Evolutionary conservation across 352 stramenopile species (phyloP).

Genomic region (Pythium volutum): DNA sequence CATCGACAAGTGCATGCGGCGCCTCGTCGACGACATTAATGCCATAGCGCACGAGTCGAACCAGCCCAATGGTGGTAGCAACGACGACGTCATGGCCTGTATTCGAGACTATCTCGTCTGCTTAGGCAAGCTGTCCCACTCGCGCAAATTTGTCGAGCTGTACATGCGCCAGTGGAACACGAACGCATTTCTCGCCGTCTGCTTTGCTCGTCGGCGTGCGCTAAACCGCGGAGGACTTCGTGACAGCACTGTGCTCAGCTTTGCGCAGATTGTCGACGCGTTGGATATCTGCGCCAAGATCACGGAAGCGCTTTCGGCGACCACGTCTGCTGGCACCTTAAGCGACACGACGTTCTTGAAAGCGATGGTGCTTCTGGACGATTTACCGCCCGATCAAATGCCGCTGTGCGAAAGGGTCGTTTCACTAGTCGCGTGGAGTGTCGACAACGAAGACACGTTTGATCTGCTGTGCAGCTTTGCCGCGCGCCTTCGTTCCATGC

Average conservation of each 20-base stretch:
- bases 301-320: neutral
- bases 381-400: conserved; percentile 11
- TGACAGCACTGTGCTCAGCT: conserved; percentile 29
- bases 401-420: conserved; percentile 15
- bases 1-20: conserved; percentile 53
- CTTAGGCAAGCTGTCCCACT: conserved; percentile 35
- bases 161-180: conserved; percentile 50
- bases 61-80: conserved; percentile 6
- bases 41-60: conserved; percentile 15
- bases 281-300: conserved; percentile 29
- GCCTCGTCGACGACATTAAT: conserved; percentile 28
- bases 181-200: conserved; percentile 37
- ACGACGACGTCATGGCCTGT: conserved; percentile 1
- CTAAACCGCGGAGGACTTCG: conserved; percentile 40
- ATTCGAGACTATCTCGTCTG: conserved; percentile 32
- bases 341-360: conserved; percentile 23
- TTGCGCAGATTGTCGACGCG: conserved; percentile 35
- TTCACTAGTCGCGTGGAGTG: conserved; percentile 14
- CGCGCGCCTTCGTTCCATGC: conserved; percentile 2
- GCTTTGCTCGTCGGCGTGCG: conserved; percentile 37
- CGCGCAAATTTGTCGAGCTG: conserved; percentile 46
- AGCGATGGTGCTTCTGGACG: conserved; percentile 21
- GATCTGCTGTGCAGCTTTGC: conserved; percentile 21
- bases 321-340: conserved; percentile 7
- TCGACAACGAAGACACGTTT: conserved; percentile 25